Conservation (phyloP, 1,139 yeast species). For the Spathaspora sp. region DNA sequence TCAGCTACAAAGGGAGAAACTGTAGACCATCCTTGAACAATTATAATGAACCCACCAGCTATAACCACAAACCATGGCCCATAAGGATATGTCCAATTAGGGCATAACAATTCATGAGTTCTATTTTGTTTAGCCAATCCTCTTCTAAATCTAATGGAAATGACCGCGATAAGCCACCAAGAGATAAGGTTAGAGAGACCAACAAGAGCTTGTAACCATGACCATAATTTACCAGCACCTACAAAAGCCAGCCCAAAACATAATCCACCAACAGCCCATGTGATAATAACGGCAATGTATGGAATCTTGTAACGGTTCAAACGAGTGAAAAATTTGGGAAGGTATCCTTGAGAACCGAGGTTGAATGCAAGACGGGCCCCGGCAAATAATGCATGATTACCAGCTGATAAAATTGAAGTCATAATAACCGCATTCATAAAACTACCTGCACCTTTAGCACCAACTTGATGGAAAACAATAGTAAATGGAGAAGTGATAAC, state of each 20-base stretch:
- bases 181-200: slow-evolving; percentile 45
- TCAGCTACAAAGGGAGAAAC: slow-evolving; percentile 48
- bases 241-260: slow-evolving; percentile 46
- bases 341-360: slow-evolving; percentile 41
- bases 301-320: slow-evolving; percentile 38
- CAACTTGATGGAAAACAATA: slow-evolving; percentile 55
- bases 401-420: slow-evolving; percentile 47
- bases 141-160: slow-evolving; percentile 39
- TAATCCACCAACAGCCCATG: slow-evolving; percentile 44
- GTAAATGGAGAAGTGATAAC: slow-evolving; percentile 65
- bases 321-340: slow-evolving; percentile 36
- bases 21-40: slow-evolving; percentile 51
- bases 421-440: slow-evolving; percentile 47
- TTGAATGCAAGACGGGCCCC: slow-evolving; percentile 44
- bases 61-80: slow-evolving; percentile 35
- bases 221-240: slow-evolving; percentile 44
- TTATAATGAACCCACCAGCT: slow-evolving; percentile 34
- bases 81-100: slow-evolving; percentile 43
- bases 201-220: slow-evolving; percentile 45
- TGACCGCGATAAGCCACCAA: slow-evolving; percentile 43
- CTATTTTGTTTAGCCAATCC: slow-evolving; percentile 39
- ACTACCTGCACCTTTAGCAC: slow-evolving; percentile 44
- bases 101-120: slow-evolving; percentile 32
- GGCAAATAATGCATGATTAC: slow-evolving; percentile 46
- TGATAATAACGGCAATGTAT: slow-evolving; percentile 39